A percentile compares a stretch with the other conserved stretches of the same genome.
Conservation (phyloP, 2,329 filamentous ascomycete genomes). For the Aspergillus sp. region DNA sequence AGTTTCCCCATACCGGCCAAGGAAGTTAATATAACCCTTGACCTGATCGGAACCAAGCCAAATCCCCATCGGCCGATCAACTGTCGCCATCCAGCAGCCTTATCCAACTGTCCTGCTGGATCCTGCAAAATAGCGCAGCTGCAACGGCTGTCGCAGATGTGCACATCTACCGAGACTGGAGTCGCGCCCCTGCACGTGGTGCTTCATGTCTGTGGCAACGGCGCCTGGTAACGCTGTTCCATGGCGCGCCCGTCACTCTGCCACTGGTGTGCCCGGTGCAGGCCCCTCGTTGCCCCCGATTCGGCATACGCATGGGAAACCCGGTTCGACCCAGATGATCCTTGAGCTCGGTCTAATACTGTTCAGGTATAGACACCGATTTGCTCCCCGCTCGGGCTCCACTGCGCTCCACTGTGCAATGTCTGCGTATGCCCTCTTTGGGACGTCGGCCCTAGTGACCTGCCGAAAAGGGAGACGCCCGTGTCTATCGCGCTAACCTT, state of each 20-base stretch:
- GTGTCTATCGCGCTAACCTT: neutral
- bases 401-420: neutral
- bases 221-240: neutral
- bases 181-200: slow-evolving; percentile 6
- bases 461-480: neutral
- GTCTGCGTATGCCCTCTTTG: neutral
- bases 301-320: slow-evolving; percentile 4
- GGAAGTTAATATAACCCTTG: slow-evolving; percentile 1
- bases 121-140: slow-evolving; percentile 3
- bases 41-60: neutral
- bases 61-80: slow-evolving; percentile 4
- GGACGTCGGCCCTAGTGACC: neutral
- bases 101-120: neutral
- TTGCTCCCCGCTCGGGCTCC: slow-evolving; percentile 1
- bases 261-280: neutral
- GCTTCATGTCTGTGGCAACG: neutral
- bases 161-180: slow-evolving; percentile 1
- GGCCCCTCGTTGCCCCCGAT: slow-evolving; percentile 5
- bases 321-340: slow-evolving; percentile 2
- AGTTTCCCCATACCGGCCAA: slow-evolving; percentile 2
- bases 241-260: neutral
- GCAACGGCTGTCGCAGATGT: neutral
- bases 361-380: neutral
- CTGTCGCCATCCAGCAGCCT: slow-evolving; percentile 6
- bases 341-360: neutral